phyloP scores from a whole-genome alignment of 352 stramenopile genomes.

The Globisporangium solare region DNA sequence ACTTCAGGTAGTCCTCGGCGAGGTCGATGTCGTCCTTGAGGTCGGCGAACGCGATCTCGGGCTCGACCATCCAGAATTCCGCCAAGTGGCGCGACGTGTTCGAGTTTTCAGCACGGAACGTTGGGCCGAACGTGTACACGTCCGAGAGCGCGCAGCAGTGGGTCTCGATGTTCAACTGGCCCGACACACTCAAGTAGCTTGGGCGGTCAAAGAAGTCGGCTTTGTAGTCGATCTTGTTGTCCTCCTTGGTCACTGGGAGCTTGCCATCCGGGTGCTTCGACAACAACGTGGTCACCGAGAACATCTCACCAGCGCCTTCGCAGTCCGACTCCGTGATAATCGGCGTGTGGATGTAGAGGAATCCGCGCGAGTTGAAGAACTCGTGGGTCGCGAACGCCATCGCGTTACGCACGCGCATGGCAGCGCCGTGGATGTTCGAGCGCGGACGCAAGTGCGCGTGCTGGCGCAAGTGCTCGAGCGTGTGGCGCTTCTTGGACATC shows the following conservation, averaged over 20 bases:
- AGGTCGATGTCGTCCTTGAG: conserved; percentile 91
- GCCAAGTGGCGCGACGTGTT: conserved; percentile 96
- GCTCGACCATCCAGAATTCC: conserved; percentile 99
- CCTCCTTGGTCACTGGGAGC: conserved; percentile 39
- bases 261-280: conserved; percentile 73
- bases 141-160: conserved; percentile 96
- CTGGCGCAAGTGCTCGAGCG: conserved; percentile 96
- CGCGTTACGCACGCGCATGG: conserved; percentile 92
- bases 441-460: conserved; percentile 95
- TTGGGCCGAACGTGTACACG: conserved; percentile 99
- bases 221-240: conserved; percentile 54
- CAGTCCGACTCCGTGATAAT: conserved; percentile 97
- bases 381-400: conserved; percentile 40
- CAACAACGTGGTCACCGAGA: conserved; percentile 42
- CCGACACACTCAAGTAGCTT: conserved; percentile 88
- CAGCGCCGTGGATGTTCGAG: conserved; percentile 96
- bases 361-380: conserved; percentile 30
- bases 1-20: conserved; percentile 91
- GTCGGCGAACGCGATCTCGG: conserved; percentile 83
- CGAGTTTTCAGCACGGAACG: conserved; percentile 98
- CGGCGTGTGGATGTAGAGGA: conserved; percentile 85
- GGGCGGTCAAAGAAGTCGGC: conserved; percentile 94
- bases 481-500: conserved; percentile 98
- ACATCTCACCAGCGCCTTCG: conserved; percentile 98
- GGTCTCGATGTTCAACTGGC: conserved; percentile 95